Conservation (phyloP, 495 filamentous ascomycete species). For the Neurospora tetraspora region DNA sequence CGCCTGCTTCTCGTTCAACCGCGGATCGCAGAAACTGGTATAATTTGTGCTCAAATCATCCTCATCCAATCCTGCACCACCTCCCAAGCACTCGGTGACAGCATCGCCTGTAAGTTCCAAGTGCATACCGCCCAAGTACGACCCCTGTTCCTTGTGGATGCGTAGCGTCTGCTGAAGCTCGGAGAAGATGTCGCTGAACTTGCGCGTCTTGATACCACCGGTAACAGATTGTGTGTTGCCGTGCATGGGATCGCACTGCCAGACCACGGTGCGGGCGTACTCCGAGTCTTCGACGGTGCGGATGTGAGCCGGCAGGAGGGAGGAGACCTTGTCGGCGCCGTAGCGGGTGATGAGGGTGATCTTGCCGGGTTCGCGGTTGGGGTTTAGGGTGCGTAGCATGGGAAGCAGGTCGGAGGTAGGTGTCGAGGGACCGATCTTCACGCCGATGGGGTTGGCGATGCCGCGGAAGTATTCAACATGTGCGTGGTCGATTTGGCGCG, state of each 20-base stretch:
- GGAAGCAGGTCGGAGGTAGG: conserved; percentile 56
- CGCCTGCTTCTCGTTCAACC: conserved; percentile 95
- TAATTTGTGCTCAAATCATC: conserved; percentile 82
- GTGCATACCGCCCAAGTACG: conserved; percentile 87
- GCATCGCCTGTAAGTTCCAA: conserved; percentile 91
- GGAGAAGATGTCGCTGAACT: conserved; percentile 74
- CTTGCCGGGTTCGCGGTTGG: conserved; percentile 69
- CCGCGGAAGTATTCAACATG: conserved; percentile 98
- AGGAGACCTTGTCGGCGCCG: conserved; percentile 61
- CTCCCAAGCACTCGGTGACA: conserved; percentile 92
- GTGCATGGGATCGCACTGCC: conserved; percentile 99
- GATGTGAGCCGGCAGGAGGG: conserved; percentile 72
- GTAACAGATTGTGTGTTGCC: conserved; percentile 68
- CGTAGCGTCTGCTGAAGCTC: conserved; percentile 70
- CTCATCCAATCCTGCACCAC: conserved; percentile 77
- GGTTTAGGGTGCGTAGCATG: conserved; percentile 79
- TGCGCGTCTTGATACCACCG: conserved; percentile 74
- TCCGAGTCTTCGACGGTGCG: conserved; percentile 62
- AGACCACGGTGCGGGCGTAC: conserved; percentile 71
- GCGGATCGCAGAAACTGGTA: conserved; percentile 88
- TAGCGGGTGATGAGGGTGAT: conserved; percentile 95
- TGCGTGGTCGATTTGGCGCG: conserved; percentile 79
- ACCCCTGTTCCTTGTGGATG: conserved; percentile 74
- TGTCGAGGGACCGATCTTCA: conserved; percentile 91
- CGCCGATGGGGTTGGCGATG: conserved; percentile 87